Evolutionary conservation across 2,329 filamentous ascomycete species (phyloP).

Genomic region (Scytalidium lignicola): DNA sequence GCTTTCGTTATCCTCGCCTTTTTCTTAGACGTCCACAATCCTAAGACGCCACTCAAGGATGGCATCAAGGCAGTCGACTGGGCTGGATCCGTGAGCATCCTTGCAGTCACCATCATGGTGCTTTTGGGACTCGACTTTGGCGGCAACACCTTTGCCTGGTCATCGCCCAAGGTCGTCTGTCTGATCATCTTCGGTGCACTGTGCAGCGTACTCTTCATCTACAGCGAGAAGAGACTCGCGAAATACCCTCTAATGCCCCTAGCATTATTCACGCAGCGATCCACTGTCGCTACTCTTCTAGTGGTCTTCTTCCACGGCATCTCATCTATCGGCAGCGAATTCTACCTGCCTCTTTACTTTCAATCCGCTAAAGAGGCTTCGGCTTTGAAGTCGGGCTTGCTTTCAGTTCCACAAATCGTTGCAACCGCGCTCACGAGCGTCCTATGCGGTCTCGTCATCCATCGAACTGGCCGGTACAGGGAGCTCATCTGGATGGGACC

Average conservation of each 20-base stretch:
- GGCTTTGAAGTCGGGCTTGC: constrained; percentile 53
- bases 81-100: constrained; percentile 54
- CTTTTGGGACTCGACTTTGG: constrained; percentile 80
- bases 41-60: constrained; percentile 48
- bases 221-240: constrained; percentile 66
- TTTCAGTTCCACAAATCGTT: constrained; percentile 24
- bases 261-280: constrained; percentile 59
- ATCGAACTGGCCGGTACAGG: constrained; percentile 43
- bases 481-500: constrained; percentile 40
- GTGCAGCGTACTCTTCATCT: constrained; percentile 51
- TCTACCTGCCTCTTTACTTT: constrained; percentile 57
- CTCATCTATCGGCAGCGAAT: constrained; percentile 3
- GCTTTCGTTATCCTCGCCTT: constrained; percentile 50
- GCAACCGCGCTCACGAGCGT: constrained; percentile 35
- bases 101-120: constrained; percentile 75
- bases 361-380: constrained; percentile 45
- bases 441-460: constrained; percentile 41
- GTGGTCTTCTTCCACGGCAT: constrained; percentile 70
- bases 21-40: constrained; percentile 57
- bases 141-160: constrained; percentile 68
- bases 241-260: constrained; percentile 72
- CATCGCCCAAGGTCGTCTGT: constrained; percentile 67
- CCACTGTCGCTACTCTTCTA: constrained; percentile 61
- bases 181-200: constrained; percentile 69
- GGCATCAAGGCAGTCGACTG: constrained; percentile 56